These are phyloP conservation scores for Fusarium sp. DNA, from an alignment of 2,329 filamentous ascomycete species.

Conservation along the genomic window DNA sequence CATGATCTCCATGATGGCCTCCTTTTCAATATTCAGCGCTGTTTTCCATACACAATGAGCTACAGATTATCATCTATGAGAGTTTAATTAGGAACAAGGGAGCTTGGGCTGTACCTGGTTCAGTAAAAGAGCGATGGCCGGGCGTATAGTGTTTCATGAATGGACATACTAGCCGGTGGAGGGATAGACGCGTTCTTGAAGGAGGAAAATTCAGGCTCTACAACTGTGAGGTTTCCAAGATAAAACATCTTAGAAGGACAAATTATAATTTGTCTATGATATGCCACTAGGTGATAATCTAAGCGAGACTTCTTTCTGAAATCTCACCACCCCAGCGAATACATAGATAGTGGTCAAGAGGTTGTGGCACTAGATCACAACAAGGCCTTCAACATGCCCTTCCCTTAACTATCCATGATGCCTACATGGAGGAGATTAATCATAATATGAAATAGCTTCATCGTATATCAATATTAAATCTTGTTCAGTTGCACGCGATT, in stretches of 20 bases:
- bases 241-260: not conserved
- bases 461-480: not conserved
- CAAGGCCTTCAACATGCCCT: not conserved
- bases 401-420: accelerated
- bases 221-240: not conserved
- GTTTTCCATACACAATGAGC: not conserved
- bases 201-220: not conserved
- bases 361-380: not conserved
- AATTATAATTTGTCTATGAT: not conserved
- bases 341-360: not conserved
- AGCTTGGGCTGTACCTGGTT: not conserved
- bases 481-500: not conserved
- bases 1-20: not conserved
- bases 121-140: not conserved
- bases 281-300: no score
- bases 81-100: not conserved
- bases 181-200: not conserved
- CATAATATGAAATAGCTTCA: not conserved
- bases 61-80: not conserved
- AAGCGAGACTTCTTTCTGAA: not conserved
- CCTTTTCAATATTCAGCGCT: not conserved
- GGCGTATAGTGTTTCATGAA: not conserved
- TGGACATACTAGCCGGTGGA: not conserved
- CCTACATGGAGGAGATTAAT: accelerated
- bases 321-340: no score